Base-by-base conservation (phyloP, 2,329 filamentous ascomycete genomes). In the Xylariaceae sp. region DNA sequence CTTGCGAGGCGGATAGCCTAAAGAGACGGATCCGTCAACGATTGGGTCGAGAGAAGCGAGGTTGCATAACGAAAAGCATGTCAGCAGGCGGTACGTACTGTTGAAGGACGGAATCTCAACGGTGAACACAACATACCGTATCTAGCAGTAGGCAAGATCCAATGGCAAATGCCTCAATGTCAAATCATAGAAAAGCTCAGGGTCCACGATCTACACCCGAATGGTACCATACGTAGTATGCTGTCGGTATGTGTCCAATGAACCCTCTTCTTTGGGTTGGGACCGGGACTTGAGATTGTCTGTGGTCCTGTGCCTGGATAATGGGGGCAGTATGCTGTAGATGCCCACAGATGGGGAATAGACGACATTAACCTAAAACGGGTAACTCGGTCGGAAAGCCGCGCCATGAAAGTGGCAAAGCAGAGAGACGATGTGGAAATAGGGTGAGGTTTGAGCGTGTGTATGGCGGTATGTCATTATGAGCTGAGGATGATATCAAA, bases 41-140 rank as follows among this genome's bases (percentile, higher is more conserved):
- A 67, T 67, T 69, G 65, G 66, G 58, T 62, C 63, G 45, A 62
- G 49, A 55, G 61, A 69, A 69, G 63, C 64, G 64, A 69, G 61
- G 58, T 65, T 65, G 64, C 63, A 66, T 69, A 45, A 31, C 34
- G 49, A 19, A 43, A 34, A 47, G 47, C 44, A 48, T 34, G 34
- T 46, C 50, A 56, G 48, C 48, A 24, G 43, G 43, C 48, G 43
- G 41, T 17, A 40, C 28, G 36, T 14, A 29, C 7, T 29, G n/a
- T 48, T 14, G 24, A 44, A 24, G 34, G 31, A 41, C 16, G 21
- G 12, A n/a, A n/a, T n/a, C n/a, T n/a, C n/a, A n/a, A n/a, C n/a
- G n/a, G n/a, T n/a, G n/a, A n/a, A n/a, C n/a, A n/a, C n/a, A n/a
- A n/a, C n/a, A n/a, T n/a, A n/a, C n/a, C n/a, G n/a, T n/a, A n/a